phyloP scores from a whole-genome alignment of 129 eudicot species.

The Artemisia tridentata region DNA sequence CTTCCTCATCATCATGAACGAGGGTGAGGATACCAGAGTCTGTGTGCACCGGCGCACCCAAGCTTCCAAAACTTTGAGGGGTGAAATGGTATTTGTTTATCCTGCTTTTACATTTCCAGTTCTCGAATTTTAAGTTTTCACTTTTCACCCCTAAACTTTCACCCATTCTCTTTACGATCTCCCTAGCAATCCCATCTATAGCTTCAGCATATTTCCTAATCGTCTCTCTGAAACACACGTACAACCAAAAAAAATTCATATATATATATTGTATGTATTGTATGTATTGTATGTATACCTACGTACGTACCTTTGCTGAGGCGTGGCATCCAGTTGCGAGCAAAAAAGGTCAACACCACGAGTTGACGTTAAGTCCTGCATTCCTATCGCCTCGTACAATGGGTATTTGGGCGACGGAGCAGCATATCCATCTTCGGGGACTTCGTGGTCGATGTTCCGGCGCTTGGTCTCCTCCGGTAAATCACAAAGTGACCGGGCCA shows the following conservation, averaged over 20 bases:
- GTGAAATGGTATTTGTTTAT: slow-evolving; percentile 74
- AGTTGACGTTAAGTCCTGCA: neutral
- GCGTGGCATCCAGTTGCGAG: neutral
- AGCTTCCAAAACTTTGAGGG: slow-evolving; percentile 49
- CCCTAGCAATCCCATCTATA: slow-evolving; percentile 40
- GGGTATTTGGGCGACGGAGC: neutral
- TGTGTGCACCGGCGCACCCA: slow-evolving; percentile 72
- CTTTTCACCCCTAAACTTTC: slow-evolving; percentile 47
- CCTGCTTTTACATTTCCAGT: slow-evolving; percentile 70
- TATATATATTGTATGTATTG: too few relatives aligned
- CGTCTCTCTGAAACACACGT: slow-evolving; percentile 41
- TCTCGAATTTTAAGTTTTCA: slow-evolving; percentile 36
- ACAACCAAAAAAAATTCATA: neutral
- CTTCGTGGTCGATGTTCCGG: slow-evolving; percentile 1
- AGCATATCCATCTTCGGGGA: neutral
- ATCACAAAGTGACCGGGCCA: neutral
- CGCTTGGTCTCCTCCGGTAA: slow-evolving; percentile 3
- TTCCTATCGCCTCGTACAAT: neutral
- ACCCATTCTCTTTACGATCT: slow-evolving; percentile 46
- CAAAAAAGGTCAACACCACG: neutral
- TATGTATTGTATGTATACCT: neutral
- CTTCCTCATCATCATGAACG: slow-evolving; percentile 75
- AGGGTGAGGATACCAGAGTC: slow-evolving; percentile 83
- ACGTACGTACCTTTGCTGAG: slow-evolving; percentile 1
- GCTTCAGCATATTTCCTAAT: slow-evolving; percentile 59